Evolutionary conservation across 345 rosid genomes (phyloP), one percentile per base, ranked within the genome.

Genomic region (Cardamine resedifolia): DNA sequence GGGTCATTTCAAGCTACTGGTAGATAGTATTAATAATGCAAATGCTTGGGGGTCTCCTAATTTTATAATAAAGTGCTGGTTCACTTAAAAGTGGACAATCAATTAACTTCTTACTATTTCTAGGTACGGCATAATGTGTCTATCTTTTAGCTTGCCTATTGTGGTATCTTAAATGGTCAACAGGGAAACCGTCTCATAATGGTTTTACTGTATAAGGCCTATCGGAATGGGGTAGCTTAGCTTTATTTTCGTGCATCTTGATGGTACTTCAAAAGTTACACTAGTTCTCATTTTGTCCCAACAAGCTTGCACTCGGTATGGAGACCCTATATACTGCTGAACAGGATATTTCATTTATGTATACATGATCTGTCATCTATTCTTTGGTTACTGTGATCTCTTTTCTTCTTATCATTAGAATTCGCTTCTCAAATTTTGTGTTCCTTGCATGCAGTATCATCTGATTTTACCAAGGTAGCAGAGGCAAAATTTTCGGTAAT

Each of bases 401-500:
- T 53, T 21, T 49, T 50, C 48, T 27, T 50, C 21, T 56, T 58
- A 16, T 23, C 58, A 20, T 56, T 28, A 19, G 30, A 38, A 50
- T 63, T 79, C 20, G 21, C 58, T 30, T 61, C 66, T 53, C 75
- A 60, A 78, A 51, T 33, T 61, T 73, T 59, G 27, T 70, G 49
- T 77, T 72, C 78, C 65, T 87, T 60, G 48, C 78, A 21, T 85
- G 93, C 99, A 95, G 99, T 88, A 60, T 78, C 92, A 21, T 80
- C 83, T 71, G 78, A 77, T 69, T 87, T 78, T 76, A 81, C 84
- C 41, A 90, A 77, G 83, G 90, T 90, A 72, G 96, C 90, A 59
- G 92, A 90, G 76, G 59, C 93, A 41, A 88, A 84, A 61, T 87
- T 95, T 79, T 83, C 72, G 93, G 99, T 95, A 83, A 24, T 78